phyloP scores from a whole-genome alignment of 75 land plant species.

The Azolla pinnata region DNA sequence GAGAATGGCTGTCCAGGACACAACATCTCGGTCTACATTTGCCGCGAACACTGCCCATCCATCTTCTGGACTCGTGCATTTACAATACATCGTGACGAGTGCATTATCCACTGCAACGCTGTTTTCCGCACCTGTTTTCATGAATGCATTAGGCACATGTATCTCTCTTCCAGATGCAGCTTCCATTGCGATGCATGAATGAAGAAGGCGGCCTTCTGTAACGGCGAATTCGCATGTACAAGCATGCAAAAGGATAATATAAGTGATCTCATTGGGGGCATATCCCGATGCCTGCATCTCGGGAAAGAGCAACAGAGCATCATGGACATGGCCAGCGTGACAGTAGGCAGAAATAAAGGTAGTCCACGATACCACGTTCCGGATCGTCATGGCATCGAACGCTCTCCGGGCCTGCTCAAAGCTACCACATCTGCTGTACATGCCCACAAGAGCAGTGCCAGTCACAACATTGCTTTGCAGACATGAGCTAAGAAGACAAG shows the following conservation, averaged over 20 bases:
- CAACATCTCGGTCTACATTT: slow-evolving; percentile 11
- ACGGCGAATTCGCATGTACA: slow-evolving; percentile 4
- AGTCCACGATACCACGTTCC: slow-evolving; percentile 33
- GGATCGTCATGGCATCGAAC: slow-evolving; percentile 17
- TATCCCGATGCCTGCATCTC: slow-evolving; percentile 18
- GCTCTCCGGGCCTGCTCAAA: slow-evolving; percentile 7
- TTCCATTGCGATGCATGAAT: slow-evolving; percentile 31
- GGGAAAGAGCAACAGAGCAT: slow-evolving; percentile 16
- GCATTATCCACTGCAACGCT: slow-evolving; percentile 27
- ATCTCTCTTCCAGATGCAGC: slow-evolving; percentile 23
- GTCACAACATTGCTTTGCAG: slow-evolving; percentile 12
- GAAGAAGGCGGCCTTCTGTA: not conserved
- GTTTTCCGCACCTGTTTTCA: slow-evolving; percentile 26
- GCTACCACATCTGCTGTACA: slow-evolving; percentile 28
- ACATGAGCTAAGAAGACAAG: not conserved
- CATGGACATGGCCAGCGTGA: slow-evolving; percentile 14
- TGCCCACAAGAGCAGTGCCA: slow-evolving; percentile 16
- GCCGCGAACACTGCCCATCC: slow-evolving; percentile 3
- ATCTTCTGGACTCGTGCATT: not conserved
- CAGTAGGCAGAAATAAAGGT: slow-evolving; percentile 20
- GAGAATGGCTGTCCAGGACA: slow-evolving; percentile 15
- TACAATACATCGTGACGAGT: slow-evolving; percentile 35
- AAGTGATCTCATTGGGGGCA: slow-evolving; percentile 18
- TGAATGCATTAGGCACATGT: slow-evolving; percentile 29
- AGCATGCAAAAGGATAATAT: slow-evolving; percentile 4